A percentile compares a stretch with the other conserved stretches of the same genome.
Evolutionary conservation across 176 grass and related monocot genomes (phyloP).

Genomic region (Coix lacrymajobi): DNA sequence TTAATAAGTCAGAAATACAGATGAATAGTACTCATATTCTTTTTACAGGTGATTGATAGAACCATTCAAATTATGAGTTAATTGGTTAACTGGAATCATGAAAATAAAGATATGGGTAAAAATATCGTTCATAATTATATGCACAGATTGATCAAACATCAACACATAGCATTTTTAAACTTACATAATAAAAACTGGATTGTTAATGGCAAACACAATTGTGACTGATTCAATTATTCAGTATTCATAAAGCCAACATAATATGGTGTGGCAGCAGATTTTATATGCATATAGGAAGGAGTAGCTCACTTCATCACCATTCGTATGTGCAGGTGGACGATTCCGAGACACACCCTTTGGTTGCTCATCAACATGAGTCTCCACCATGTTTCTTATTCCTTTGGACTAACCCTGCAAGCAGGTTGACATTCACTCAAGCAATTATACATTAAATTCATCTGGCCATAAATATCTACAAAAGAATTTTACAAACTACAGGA

Average conservation of each 20-base stretch:
- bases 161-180: background rate
- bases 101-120: background rate
- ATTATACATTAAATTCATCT: background rate
- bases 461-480: background rate
- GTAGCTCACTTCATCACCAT: slow-evolving; percentile 27
- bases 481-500: background rate
- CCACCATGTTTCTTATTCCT: slow-evolving; percentile 34
- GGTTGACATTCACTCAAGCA: background rate
- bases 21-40: background rate
- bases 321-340: background rate
- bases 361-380: slow-evolving; percentile 16
- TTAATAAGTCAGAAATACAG: background rate
- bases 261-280: background rate
- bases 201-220: background rate
- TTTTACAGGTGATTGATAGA: background rate
- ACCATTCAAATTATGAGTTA: slow-evolving; percentile 2
- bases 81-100: background rate
- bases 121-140: background rate
- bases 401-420: slow-evolving; percentile 1
- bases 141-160: background rate
- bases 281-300: background rate
- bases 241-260: background rate
- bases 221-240: background rate
- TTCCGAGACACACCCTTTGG: slow-evolving; percentile 10
- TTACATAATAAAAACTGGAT: background rate